Evolutionary conservation across 768 basidiomycete species (phyloP).

Genomic region (Termitomyces sp.): DNA sequence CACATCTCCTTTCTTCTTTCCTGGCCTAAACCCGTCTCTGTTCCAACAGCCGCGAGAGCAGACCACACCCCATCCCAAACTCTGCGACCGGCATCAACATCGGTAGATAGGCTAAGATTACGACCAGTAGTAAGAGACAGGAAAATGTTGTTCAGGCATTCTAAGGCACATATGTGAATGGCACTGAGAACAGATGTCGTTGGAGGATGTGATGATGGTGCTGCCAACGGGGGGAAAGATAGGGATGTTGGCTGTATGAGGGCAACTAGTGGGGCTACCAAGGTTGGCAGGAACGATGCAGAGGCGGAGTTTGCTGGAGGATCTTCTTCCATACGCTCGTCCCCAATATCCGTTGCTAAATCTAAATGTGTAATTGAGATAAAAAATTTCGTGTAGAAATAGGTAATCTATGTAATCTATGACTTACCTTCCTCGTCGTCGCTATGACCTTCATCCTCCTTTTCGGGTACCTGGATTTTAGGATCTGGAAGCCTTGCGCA

Average conservation of each 20-base stretch:
- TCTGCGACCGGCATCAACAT: conserved; percentile 44
- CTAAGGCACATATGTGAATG: conserved; percentile 81
- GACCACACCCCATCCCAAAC: conserved; percentile 71
- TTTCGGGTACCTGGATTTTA: conserved; percentile 36
- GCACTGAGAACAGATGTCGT: conserved; percentile 83
- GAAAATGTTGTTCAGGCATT: conserved; percentile 89
- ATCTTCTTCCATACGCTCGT: conserved; percentile 36
- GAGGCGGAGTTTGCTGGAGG: conserved; percentile 33
- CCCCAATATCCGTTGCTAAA: conserved; percentile 22
- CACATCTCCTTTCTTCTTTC: conserved; percentile 74
- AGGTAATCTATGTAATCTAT: background rate
- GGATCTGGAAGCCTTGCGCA: conserved; percentile 87
- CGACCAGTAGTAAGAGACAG: conserved; percentile 60
- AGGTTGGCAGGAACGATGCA: conserved; percentile 48
- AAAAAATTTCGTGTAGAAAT: background rate
- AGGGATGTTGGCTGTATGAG: conserved; percentile 74
- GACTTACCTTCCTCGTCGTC: conserved; percentile 24
- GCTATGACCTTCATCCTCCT: conserved; percentile 35
- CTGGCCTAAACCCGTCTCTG: conserved; percentile 57
- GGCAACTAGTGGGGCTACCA: conserved; percentile 66
- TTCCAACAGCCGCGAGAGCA: conserved; percentile 57
- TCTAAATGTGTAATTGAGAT: conserved; percentile 1
- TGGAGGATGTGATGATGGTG: conserved; percentile 78
- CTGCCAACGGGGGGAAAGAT: conserved; percentile 74
- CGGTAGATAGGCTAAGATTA: conserved; percentile 37